A percentile compares a stretch with the other conserved stretches of the same genome.
These are phyloP conservation scores for Phyllosticta citribraziliensis DNA, from an alignment of 2,329 filamentous ascomycete genomes.

Conservation along the genomic window DNA sequence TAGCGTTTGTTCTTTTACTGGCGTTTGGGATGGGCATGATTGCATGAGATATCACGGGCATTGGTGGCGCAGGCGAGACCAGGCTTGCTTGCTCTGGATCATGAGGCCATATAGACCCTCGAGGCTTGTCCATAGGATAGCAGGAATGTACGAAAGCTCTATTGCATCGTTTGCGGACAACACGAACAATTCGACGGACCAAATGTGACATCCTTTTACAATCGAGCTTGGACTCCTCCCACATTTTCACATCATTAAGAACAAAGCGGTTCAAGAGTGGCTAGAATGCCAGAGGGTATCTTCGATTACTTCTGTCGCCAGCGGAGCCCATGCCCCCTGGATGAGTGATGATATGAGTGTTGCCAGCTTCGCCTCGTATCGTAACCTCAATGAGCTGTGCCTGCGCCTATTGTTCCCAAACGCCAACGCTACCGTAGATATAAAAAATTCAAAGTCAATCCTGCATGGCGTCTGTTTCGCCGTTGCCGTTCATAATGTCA, in stretches of 20 bases:
- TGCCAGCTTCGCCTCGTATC: neutral
- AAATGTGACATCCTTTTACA: too few relatives aligned
- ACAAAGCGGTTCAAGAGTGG: neutral
- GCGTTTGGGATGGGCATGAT: neutral
- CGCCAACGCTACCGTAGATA: neutral
- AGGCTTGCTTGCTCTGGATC: neutral
- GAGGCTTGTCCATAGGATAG: neutral
- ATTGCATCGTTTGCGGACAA: neutral
- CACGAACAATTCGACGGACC: neutral
- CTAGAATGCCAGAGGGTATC: constrained; percentile 1
- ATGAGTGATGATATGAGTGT: neutral
- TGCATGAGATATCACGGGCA: constrained; percentile 9
- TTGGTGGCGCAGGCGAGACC: constrained; percentile 1
- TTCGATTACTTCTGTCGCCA: constrained; percentile 1
- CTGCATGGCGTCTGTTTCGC: constrained; percentile 27
- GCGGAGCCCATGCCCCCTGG: neutral
- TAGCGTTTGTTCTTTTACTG: neutral
- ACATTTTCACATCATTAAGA: too few relatives aligned
- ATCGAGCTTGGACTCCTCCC: neutral
- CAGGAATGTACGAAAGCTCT: neutral
- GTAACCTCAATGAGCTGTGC: neutral
- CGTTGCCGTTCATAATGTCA: constrained; percentile 21
- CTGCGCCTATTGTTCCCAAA: neutral
- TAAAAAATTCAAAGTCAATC: constrained; percentile 1
- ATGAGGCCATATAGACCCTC: neutral